Conservation (phyloP, 495 filamentous ascomycete species). For the Penicillium argentinense region DNA sequence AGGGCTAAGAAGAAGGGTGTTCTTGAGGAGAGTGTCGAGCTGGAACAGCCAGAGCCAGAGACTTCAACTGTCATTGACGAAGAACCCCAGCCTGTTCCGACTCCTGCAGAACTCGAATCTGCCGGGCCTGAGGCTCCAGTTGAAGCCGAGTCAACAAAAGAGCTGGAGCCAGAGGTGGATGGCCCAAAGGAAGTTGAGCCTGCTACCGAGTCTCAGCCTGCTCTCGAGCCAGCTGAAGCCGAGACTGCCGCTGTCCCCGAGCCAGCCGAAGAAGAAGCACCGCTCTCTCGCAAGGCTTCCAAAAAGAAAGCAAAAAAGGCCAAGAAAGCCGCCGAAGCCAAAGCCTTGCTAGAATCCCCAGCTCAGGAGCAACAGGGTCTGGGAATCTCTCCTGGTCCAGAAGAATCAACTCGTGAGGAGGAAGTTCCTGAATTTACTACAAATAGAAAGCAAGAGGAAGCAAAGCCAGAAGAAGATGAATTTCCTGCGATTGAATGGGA, state of each 20-base stretch:
- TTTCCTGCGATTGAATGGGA: constrained; percentile 45
- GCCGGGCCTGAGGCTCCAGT: neutral
- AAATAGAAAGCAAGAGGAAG: too few species aligned
- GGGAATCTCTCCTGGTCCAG: constrained; percentile 2
- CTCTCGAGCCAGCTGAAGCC: neutral
- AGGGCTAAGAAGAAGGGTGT: constrained; percentile 29
- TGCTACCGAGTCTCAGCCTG: neutral
- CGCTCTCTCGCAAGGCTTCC: constrained; percentile 30
- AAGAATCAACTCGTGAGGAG: constrained; percentile 14
- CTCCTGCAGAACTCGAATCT: neutral
- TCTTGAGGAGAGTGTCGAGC: constrained; percentile 6
- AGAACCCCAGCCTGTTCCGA: constrained; percentile 1
- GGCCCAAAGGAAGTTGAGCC: constrained; percentile 5
- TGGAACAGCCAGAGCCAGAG: neutral
- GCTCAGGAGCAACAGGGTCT: constrained; percentile 9
- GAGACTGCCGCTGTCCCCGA: constrained; percentile 6
- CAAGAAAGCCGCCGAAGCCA: constrained; percentile 15
- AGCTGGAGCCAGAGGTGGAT: constrained; percentile 2
- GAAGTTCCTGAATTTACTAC: constrained; percentile 5
- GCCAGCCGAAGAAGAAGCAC: neutral
- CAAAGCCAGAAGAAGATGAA: constrained; percentile 26
- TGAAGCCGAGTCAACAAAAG: neutral
- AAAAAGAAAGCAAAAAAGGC: constrained; percentile 28
- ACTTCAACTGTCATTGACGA: constrained; percentile 5
- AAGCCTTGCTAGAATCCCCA: neutral